Percentiles rank a stretch among this genome's conserved stretches.
phyloP scores from a whole-genome alignment of 2,329 filamentous ascomycete species.

The Pseudogymnoascus sp. region DNA sequence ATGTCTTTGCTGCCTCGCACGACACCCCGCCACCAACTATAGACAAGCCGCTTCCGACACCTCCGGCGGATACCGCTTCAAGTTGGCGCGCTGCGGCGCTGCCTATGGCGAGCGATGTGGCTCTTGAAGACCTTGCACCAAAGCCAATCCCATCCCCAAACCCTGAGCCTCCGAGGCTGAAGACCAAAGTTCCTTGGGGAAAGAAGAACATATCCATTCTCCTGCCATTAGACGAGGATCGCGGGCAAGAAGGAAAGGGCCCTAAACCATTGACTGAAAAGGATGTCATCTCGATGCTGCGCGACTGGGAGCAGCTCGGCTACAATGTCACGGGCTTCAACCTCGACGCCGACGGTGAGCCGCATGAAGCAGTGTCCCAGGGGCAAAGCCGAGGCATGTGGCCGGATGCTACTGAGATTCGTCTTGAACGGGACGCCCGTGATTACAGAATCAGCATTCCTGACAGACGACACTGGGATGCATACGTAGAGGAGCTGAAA shows the following conservation, averaged over 20 bases:
- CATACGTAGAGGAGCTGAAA: constrained; percentile 73
- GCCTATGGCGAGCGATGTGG: constrained; percentile 12
- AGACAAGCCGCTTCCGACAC: constrained; percentile 10
- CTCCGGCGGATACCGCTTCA: neutral
- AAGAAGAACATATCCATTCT: constrained; percentile 68
- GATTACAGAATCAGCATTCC: constrained; percentile 61
- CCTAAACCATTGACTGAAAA: constrained; percentile 47
- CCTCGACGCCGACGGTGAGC: constrained; percentile 41
- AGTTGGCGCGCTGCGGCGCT: constrained; percentile 21
- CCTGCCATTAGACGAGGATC: constrained; percentile 59
- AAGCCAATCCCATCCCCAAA: constrained; percentile 23
- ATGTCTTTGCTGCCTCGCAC: constrained; percentile 6
- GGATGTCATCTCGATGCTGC: constrained; percentile 55
- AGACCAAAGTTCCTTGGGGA: constrained; percentile 68
- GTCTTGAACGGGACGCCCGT: constrained; percentile 45
- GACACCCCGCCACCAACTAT: constrained; percentile 1
- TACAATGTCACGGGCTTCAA: constrained; percentile 65
- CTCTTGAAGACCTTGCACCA: constrained; percentile 14
- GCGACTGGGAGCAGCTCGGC: constrained; percentile 60
- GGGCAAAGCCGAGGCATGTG: constrained; percentile 61
- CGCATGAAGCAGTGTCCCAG: constrained; percentile 14
- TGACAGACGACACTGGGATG: constrained; percentile 51
- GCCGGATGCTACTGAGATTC: constrained; percentile 55
- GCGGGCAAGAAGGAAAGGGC: constrained; percentile 49
- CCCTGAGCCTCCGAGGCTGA: constrained; percentile 47